Evolutionary conservation across 352 stramenopile species (phyloP).

Genomic region (Phytophthora parvispora): DNA sequence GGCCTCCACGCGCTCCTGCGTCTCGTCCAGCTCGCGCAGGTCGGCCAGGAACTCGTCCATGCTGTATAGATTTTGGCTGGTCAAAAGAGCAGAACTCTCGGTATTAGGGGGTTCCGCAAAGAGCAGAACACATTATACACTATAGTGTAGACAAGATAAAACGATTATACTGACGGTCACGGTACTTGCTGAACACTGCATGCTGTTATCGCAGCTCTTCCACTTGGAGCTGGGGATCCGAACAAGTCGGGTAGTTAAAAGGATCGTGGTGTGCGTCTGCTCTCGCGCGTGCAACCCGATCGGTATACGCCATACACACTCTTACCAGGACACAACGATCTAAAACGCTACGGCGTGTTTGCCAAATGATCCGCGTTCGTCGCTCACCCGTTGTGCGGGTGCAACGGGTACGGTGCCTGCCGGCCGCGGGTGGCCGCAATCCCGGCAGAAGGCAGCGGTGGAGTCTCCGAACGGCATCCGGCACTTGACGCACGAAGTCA

Average conservation of each 20-base stretch:
- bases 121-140: not conserved
- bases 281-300: not conserved
- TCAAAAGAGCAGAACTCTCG: not conserved
- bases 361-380: conserved; percentile 21
- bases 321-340: not conserved
- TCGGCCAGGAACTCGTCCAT: conserved; percentile 88
- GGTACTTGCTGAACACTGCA: conserved; percentile 5
- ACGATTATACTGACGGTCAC: not conserved
- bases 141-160: not conserved
- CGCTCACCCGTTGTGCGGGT: conserved; percentile 21
- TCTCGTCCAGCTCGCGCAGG: conserved; percentile 82
- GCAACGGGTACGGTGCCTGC: conserved; percentile 9
- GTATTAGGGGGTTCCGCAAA: conserved; percentile 1
- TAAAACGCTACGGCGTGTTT: conserved; percentile 38
- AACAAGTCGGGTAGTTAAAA: too few species aligned
- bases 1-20: conserved; percentile 84
- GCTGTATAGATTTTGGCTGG: conserved; percentile 14
- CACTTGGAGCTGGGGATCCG: not conserved
- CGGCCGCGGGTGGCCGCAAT: conserved; percentile 74
- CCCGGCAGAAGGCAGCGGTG: conserved; percentile 70
- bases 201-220: conserved; percentile 8
- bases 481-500: conserved; percentile 62
- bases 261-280: not conserved
- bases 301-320: conserved; percentile 9
- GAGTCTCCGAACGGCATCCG: conserved; percentile 59